Evolutionary conservation across 495 filamentous ascomycete species (phyloP), one percentile per base, ranked within the genome.

Genomic region (Neurospora sp.): DNA sequence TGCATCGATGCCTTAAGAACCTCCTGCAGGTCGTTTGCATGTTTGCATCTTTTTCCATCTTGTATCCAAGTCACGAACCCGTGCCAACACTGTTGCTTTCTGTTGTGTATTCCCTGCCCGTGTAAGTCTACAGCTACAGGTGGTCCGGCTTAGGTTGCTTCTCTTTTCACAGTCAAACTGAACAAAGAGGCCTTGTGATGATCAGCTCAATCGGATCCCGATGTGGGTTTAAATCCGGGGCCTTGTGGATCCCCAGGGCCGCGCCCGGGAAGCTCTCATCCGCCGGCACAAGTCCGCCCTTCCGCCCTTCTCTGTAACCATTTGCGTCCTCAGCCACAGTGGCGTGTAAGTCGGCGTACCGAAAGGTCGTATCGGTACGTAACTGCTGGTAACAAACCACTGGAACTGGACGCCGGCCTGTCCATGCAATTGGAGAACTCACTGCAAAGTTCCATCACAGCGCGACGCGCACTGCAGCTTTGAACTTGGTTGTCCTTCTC

Each of bases 271-370:
- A 22, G 20, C 10, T 53, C 44, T 46, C 27, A 27, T 46, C 44
- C 18, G 3, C 42, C 42, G 44, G 44, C 18, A n/a, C 44, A 46
- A 46, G 44, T 46, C n/a, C 42, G 27, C 27, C 44, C 44, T 3
- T 48, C 44, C 18, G 18, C 42, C 46, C 46, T 22, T 48, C 46
- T 22, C n/a, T 42, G 5, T 27, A 2, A 27, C 27, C 27, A 27
- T 35, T 61, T 61, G 53, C 5, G 27, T 61, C 31, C 27, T 68
- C 70, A 72, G 71, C 71, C 71, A 72, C 71, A 72, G 71, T 72
- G 71, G 71, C 71, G 44, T 39, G 53, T 66, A 35, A 66, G 53
- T 66, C 53, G 53, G 53, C 53, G 53, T 66, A 66, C 27, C 1
- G 9, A 66, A 35, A 3, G 2, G 27, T 66, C 27, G 53, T 66